A percentile compares a stretch with the other conserved stretches of the same genome.
Conservation (phyloP, 1,139 yeast genomes). For the Suhomyces anneliseae region DNA sequence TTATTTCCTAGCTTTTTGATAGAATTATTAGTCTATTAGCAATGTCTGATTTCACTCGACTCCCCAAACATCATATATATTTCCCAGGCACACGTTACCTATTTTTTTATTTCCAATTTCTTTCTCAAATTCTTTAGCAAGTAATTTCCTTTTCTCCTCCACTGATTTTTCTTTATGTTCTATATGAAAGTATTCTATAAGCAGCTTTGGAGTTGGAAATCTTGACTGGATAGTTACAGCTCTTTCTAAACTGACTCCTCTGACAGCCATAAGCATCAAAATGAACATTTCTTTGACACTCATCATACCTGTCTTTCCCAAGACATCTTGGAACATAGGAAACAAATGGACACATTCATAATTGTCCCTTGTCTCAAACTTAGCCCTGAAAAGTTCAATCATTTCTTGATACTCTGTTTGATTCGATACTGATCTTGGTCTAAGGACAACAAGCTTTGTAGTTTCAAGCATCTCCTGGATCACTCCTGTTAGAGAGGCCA, state of each 20-base stretch:
- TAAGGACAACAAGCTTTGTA: conserved; percentile 44
- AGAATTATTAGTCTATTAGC: too few relatives aligned
- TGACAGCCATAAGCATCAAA: conserved; percentile 71
- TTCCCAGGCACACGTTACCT: conserved; percentile 58
- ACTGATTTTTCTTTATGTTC: conserved; percentile 14
- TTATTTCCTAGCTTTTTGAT: too few relatives aligned
- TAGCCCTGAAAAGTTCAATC: conserved; percentile 41
- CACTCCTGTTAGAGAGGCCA: conserved; percentile 56
- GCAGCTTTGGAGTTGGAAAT: conserved; percentile 61
- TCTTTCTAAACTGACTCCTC: conserved; percentile 82
- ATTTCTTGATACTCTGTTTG: conserved; percentile 53
- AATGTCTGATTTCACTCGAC: not conserved
- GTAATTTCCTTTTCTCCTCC: conserved; percentile 39
- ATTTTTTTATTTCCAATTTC: conserved; percentile 64
- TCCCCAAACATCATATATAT: conserved; percentile 66
- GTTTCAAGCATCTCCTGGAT: conserved; percentile 39
- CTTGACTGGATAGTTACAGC: conserved; percentile 72
- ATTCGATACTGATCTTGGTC: conserved; percentile 48
- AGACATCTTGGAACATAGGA: conserved; percentile 62
- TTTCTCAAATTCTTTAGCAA: conserved; percentile 45
- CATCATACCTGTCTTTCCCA: conserved; percentile 69
- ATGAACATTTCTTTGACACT: conserved; percentile 78
- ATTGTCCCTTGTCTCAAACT: conserved; percentile 34
- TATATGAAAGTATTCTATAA: conserved; percentile 39
- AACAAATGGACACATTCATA: conserved; percentile 64